phyloP scores from a whole-genome alignment of 148 eudicot genomes.

The Mesembryanthemum crystallinum region DNA sequence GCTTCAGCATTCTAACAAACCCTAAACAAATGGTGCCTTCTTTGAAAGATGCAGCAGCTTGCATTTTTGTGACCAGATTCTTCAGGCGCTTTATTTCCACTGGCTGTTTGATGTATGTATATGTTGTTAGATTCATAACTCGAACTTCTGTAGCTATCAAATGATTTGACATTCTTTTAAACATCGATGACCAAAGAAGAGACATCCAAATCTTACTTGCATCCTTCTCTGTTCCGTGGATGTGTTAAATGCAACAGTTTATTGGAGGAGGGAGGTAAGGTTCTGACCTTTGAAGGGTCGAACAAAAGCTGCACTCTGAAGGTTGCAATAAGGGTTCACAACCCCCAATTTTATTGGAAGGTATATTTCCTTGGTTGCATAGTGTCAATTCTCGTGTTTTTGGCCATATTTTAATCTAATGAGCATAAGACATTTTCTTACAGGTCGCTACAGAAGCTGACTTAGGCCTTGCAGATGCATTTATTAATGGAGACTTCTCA shows the following conservation, averaged over 20 bases:
- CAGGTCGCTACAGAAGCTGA: constrained; percentile 86
- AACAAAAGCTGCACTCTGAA: constrained; percentile 41
- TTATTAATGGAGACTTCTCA: constrained; percentile 82
- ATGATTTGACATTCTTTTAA: background rate
- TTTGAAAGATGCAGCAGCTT: constrained; percentile 64
- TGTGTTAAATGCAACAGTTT: constrained; percentile 35
- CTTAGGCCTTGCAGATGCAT: constrained; percentile 96
- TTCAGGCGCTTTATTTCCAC: constrained; percentile 52
- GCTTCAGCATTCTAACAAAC: constrained; percentile 41
- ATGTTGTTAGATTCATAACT: background rate
- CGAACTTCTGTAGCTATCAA: background rate
- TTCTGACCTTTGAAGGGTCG: constrained; percentile 58
- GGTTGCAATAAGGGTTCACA: constrained; percentile 58
- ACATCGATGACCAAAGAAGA: background rate
- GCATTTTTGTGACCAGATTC: constrained; percentile 66
- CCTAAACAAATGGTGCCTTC: constrained; percentile 89
- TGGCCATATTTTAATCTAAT: background rate
- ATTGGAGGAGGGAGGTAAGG: constrained; percentile 75
- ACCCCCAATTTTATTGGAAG: constrained; percentile 90
- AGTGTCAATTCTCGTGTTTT: background rate
- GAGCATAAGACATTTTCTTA: background rate
- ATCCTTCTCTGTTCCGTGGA: background rate
- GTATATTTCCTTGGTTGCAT: constrained; percentile 26
- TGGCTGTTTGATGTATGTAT: constrained; percentile 78
- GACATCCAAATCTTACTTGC: background rate